These are phyloP conservation scores for Clonostachys byssicola DNA, from an alignment of 2,329 filamentous ascomycete genomes.

Conservation along the genomic window DNA sequence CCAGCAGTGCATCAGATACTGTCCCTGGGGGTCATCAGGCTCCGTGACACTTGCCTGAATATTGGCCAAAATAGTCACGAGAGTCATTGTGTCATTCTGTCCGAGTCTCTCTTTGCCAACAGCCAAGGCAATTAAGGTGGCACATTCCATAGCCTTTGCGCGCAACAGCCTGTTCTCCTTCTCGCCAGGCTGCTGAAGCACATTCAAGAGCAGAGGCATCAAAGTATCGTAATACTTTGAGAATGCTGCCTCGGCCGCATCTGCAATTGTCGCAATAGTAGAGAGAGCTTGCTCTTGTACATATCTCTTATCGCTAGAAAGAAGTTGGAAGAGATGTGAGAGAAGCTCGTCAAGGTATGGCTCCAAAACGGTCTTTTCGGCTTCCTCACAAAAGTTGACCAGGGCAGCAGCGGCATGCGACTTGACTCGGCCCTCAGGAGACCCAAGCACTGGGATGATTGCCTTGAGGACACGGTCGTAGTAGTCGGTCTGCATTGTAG, in stretches of 20 bases:
- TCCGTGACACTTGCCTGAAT: conserved; percentile 88
- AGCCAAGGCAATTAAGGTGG: conserved; percentile 89
- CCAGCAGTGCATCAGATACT: conserved; percentile 98
- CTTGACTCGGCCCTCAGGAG: conserved; percentile 88
- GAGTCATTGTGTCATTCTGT: conserved; percentile 69
- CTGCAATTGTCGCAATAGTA: conserved; percentile 97
- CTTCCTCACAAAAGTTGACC: conserved; percentile 98
- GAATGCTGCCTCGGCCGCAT: conserved; percentile 93
- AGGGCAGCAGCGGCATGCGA: conserved; percentile 96
- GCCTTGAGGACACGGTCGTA: conserved; percentile 82
- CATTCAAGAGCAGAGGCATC: conserved; percentile 91
- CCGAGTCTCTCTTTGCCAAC: conserved; percentile 93
- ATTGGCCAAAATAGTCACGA: conserved; percentile 81
- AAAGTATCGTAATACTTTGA: conserved; percentile 92
- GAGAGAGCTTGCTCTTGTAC: conserved; percentile 97
- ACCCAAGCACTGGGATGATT: conserved; percentile 88
- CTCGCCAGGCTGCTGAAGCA: conserved; percentile 83
- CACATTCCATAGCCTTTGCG: conserved; percentile 98
- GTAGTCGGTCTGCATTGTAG: conserved; percentile 96
- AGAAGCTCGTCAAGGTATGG: conserved; percentile 90
- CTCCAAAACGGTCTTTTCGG: conserved; percentile 85
- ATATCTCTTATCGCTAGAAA: conserved; percentile 90
- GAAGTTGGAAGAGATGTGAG: conserved; percentile 77
- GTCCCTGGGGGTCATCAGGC: conserved; percentile 89
- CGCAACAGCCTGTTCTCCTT: conserved; percentile 89